Evolutionary conservation across 2,329 filamentous ascomycete genomes (phyloP).

Genomic region (Didymosphaeria variabile): DNA sequence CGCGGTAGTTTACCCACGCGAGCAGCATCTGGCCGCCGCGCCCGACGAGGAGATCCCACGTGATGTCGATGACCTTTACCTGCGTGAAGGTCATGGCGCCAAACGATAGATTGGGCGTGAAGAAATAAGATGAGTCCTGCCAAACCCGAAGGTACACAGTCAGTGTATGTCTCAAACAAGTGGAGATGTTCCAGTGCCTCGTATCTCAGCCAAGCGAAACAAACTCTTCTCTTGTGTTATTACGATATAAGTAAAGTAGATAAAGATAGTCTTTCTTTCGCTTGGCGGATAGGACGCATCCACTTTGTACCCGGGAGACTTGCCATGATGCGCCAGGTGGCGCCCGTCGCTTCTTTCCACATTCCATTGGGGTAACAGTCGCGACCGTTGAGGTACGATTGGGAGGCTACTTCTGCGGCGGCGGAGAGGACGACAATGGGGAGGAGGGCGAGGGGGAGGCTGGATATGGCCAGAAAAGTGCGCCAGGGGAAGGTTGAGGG

Average conservation of each 20-base stretch:
- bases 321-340: conserved; percentile 45
- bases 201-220: too few relatives aligned
- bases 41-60: conserved; percentile 51
- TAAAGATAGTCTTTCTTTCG: too few relatives aligned
- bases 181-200: too few relatives aligned
- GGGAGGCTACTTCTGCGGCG: conserved; percentile 38
- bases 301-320: too few relatives aligned
- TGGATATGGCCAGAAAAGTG: conserved; percentile 25
- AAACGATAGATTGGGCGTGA: conserved; percentile 43
- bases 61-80: conserved; percentile 50
- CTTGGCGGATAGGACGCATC: too few relatives aligned
- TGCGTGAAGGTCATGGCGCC: conserved; percentile 46
- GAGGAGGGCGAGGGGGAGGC: conserved; percentile 33
- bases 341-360: conserved; percentile 37
- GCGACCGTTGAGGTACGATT: conserved; percentile 36
- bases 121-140: conserved; percentile 42
- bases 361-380: conserved; percentile 45
- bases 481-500: conserved; percentile 33
- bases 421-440: conserved; percentile 39
- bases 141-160: too few relatives aligned
- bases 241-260: too few relatives aligned
- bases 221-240: too few relatives aligned
- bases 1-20: conserved; percentile 45
- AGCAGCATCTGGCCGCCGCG: conserved; percentile 47
- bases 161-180: too few relatives aligned